Evolutionary conservation across 2,329 filamentous ascomycete genomes (phyloP), one percentile per base, ranked within the genome.

Genomic region (Phaeosphaeriaceae sp.): DNA sequence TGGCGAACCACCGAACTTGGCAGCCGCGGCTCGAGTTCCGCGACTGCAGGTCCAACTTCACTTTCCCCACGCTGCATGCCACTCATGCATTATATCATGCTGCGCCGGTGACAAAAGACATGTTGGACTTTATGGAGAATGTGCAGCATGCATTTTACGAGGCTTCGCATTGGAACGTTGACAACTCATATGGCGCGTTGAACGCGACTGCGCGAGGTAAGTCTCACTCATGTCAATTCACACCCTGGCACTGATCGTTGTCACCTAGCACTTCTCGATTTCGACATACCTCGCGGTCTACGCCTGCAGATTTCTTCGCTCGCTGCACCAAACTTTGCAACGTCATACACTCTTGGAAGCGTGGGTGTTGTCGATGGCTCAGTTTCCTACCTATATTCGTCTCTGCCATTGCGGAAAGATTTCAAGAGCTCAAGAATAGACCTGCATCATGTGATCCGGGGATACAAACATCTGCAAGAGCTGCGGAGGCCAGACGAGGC

Each of bases 71-170:
- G 53, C 55, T 54, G 45, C 53, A 55, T 54, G 57, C 21, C 21
- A 51, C 48, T 3, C 48, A 44, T 22, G n/a, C n/a, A n/a, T 21
- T 20, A 42, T 51, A 52, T 55, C 27, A 76, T 74, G 72, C 54
- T 67, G 63, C 61, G 53, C 56, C 58, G 56, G 56, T 63, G 50
- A 68, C 61, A 63, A 48, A 48, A 70, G 83, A 75, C 69, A 97
- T 97, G 93, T 89, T 95, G 82, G 90, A 93, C 81, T 97, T 97
- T 83, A 96, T 97, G 92, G 93, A 96, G 81, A 94, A 96, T 83
- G 90, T 97, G 82, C 92, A 96, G 80, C 86, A 90, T 80, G 91
- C 92, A 72, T 97, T 97, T 81, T 91, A 92, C 78, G 85, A 91
- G 76, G 89, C 91, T 56, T 93, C 93, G 47, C 86, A 90, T 76